Evolutionary conservation across 768 basidiomycete species (phyloP).

Genomic region (Mrakia gelida): DNA sequence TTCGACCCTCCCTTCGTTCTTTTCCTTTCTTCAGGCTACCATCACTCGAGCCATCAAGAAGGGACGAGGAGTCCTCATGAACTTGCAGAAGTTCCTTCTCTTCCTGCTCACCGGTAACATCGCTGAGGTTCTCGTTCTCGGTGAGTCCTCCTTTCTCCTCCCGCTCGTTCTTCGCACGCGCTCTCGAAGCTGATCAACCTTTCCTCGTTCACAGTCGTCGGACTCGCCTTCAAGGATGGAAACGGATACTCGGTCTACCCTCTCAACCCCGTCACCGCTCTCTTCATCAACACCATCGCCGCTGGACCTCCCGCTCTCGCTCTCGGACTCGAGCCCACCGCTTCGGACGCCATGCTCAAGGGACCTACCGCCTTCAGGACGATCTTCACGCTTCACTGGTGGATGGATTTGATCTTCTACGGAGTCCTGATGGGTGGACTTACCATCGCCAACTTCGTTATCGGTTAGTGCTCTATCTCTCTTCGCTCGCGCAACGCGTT

Average conservation of each 20-base stretch:
- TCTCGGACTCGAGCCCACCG: constrained; percentile 42
- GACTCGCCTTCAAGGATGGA: constrained; percentile 56
- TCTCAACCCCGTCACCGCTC: constrained; percentile 52
- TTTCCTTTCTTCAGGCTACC: constrained; percentile 38
- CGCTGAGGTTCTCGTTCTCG: constrained; percentile 54
- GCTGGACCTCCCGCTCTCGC: constrained; percentile 47
- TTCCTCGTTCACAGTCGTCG: constrained; percentile 49
- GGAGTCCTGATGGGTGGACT: constrained; percentile 42
- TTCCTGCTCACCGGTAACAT: constrained; percentile 57
- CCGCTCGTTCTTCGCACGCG: no score
- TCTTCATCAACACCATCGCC: constrained; percentile 46
- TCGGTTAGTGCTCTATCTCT: constrained; percentile 18
- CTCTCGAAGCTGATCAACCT: no score
- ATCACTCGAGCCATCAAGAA: constrained; percentile 63
- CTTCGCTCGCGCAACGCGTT: no score
- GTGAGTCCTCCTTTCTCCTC: no score
- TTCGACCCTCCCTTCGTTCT: no score
- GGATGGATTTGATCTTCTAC: constrained; percentile 46
- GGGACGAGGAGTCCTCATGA: constrained; percentile 59
- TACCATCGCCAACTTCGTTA: constrained; percentile 44
- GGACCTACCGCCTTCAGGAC: constrained; percentile 47
- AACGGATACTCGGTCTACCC: constrained; percentile 55
- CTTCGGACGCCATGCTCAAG: constrained; percentile 53
- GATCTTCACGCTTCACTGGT: constrained; percentile 46
- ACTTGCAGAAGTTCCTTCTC: constrained; percentile 57